Conservation (phyloP, 202 grass and related monocot species). For the Carex sylvatica region DNA sequence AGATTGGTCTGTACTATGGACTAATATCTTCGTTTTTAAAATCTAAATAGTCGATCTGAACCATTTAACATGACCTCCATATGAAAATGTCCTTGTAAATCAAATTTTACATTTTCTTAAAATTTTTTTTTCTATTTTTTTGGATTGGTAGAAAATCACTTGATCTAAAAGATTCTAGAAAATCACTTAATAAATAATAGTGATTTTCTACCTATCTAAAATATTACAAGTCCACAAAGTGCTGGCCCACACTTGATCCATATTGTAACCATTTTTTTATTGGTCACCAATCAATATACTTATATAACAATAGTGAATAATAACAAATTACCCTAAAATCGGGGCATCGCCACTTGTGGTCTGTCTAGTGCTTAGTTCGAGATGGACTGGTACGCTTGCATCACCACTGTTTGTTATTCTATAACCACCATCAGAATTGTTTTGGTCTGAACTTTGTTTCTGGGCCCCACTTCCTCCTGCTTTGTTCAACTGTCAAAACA, state of each 20-base stretch:
- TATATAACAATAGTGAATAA: background rate
- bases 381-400: slow-evolving; percentile 23
- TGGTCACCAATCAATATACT: background rate
- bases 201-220: no score
- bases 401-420: slow-evolving; percentile 10
- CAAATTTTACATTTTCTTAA: no score
- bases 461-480: slow-evolving; percentile 21
- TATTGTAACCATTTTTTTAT: background rate
- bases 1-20: no score
- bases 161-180: no score
- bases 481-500: slow-evolving; percentile 7
- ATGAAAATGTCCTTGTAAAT: no score
- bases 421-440: background rate
- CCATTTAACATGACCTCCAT: no score
- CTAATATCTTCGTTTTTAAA: no score
- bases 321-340: slow-evolving; percentile 22
- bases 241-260: background rate
- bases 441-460: slow-evolving; percentile 20
- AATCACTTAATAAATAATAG: no score
- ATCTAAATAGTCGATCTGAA: no score
- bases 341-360: background rate
- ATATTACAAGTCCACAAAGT: background rate
- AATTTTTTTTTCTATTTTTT: no score
- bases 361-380: slow-evolving; percentile 24
- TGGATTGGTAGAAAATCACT: no score